Evolutionary conservation across 352 stramenopile species (phyloP), one percentile per base, ranked within the genome.

Genomic region (Globisporangium paroecandrum): DNA sequence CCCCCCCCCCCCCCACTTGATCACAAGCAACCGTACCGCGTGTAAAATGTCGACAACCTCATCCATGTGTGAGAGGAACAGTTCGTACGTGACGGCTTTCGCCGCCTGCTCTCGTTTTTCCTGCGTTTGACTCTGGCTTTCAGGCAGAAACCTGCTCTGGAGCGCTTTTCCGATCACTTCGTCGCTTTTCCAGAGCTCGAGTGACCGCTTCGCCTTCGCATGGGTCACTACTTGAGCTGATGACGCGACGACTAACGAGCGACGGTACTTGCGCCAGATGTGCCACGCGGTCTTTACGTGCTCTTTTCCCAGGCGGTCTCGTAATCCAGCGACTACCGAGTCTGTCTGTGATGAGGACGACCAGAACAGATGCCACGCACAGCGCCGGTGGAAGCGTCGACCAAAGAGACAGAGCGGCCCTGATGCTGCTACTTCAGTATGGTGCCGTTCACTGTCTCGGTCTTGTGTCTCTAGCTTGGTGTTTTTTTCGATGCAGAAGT

Each of bases 261-360:
- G 79, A 20, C 77, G 71, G 69, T 80, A 90, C 61, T 92, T 92
- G 51, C 84, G 77, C 77, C 79, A 89, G 24, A 88, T 83, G 46
- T 88, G 84, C 84, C 84, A 92, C 43, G 84, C 82, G 13, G 74
- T 77, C 63, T 86, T 87, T 20, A 90, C 82, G 36, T 92, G 84
- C 41, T 92, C 82, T 38, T 69, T 82, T 20, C 70, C 82, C 15
- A 90, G 73, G 49, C 79, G 82, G 1, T 82, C 73, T 41, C 77
- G 72, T 55, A 89, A 68, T 43, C n/a, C 61, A 15, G 15, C 6
- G 15, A n/a, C 41, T 13, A 49, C 41, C 15, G 41, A 49, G 41
- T n/a, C 41, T 7, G 8, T 49, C 41, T 49, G 41, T 49, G 41
- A 49, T 9, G 41, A 49, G 41, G 41, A 49, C 12, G 46, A 27